Base-by-base conservation (phyloP, 306 rosid species). In the Hylodesmum podocarpum region DNA sequence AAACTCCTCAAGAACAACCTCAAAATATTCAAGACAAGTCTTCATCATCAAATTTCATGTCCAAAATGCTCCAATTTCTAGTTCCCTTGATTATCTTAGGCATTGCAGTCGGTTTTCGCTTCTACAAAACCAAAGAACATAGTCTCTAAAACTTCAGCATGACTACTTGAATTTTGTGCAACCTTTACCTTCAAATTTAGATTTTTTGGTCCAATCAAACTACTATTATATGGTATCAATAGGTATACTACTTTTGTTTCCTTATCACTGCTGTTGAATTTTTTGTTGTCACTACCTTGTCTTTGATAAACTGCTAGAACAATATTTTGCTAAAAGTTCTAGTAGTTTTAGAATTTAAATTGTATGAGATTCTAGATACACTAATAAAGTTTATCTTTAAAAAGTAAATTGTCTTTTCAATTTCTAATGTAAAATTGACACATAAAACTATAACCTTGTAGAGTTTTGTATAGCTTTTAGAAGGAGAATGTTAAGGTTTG, bases 21-120 rank as follows among this genome's bases (percentile, higher is more conserved):
- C 70, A 78, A 16, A 84, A 75, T 77, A 87, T 79, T 76, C 88
- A 80, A 37, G 90, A 88, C 77, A 84, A 87, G 81, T 78, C 4
- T 33, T 6, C 67, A 61, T 14, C 91, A 21, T 3, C 87, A 6
- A 57, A 80, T 5, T 88, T 86, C 73, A 8, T 86, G 29, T 43
- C 76, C 83, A 88, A 78, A 90, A 39, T 90, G 78, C 90, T 92
- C 80, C 96, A 88, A 66, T 82, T 90, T 77, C 82, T 92, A 18
- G 71, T 87, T 81, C 97, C 97, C 64, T 36, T 90, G 39, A 9
- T 92, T 29, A 84, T 92, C 81, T 83, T 92, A 79, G 92, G 89
- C 7, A 4, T 86, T n/a, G 97, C 97, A 0, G 36, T 88, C 0
- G 87, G 91, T 24, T 1, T 88, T 73, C 91, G 87, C 57, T 79